These are phyloP conservation scores for Homolaphlyctis polyrhiza DNA, from an alignment of 371 early-diverging fungal species.

Conservation along the genomic window DNA sequence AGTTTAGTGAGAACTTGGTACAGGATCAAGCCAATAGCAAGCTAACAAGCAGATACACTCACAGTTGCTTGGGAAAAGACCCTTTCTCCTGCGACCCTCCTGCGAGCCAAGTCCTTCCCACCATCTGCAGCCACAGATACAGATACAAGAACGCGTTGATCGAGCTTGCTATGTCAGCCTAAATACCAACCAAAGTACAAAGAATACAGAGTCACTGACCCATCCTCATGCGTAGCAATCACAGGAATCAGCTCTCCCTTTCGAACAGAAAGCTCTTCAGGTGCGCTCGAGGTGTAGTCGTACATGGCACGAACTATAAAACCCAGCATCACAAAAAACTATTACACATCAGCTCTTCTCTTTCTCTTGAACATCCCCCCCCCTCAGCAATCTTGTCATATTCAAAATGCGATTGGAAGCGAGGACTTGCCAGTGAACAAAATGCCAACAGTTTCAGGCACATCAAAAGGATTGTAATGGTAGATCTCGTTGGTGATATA, in stretches of 20 bases:
- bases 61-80: slow-evolving; percentile 48
- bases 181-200: background rate
- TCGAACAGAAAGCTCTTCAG: slow-evolving; percentile 70
- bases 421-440: slow-evolving; percentile 25
- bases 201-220: slow-evolving; percentile 18
- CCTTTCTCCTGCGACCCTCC: slow-evolving; percentile 29
- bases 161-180: background rate
- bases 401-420: background rate
- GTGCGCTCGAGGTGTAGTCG: slow-evolving; percentile 73
- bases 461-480: slow-evolving; percentile 41
- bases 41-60: no score
- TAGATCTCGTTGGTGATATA: slow-evolving; percentile 10
- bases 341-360: background rate
- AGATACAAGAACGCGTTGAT: background rate
- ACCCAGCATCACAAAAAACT: slow-evolving; percentile 4
- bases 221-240: slow-evolving; percentile 41
- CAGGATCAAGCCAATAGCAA: no score
- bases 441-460: slow-evolving; percentile 21
- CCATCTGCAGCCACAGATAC: slow-evolving; percentile 21
- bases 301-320: slow-evolving; percentile 68
- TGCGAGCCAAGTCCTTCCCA: slow-evolving; percentile 42
- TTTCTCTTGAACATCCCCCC: background rate
- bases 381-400: background rate
- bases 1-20: no score
- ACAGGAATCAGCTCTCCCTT: slow-evolving; percentile 77